Percentiles rank a stretch among this genome's conserved stretches.
Conservation (phyloP, 495 filamentous ascomycete species). For the Trichoderma gamsii region DNA sequence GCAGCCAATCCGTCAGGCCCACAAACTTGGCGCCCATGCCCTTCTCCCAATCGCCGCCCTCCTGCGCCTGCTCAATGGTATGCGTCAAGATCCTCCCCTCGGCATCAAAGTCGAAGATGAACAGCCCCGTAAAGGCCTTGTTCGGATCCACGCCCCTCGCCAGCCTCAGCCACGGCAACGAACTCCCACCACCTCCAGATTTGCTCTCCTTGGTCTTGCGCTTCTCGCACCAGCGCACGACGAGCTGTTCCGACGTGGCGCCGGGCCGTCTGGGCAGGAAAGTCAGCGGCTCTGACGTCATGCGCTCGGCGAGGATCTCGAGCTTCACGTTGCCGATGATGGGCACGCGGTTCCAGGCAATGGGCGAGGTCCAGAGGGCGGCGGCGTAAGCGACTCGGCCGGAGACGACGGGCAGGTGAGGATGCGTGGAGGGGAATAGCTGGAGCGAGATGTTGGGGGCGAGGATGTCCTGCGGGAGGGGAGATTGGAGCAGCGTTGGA, state of each 20-base stretch:
- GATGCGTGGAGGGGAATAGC: conserved; percentile 94
- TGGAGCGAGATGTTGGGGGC: conserved; percentile 85
- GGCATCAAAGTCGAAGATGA: conserved; percentile 92
- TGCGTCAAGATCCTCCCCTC: conserved; percentile 78
- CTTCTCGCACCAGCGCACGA: conserved; percentile 74
- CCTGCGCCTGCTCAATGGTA: conserved; percentile 89
- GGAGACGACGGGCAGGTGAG: conserved; percentile 84
- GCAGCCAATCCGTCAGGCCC: conserved; percentile 80
- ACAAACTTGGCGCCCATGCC: conserved; percentile 64
- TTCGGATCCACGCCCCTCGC: conserved; percentile 23
- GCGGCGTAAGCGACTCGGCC: conserved; percentile 87
- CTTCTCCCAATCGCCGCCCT: conserved; percentile 59
- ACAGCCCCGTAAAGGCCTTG: conserved; percentile 72
- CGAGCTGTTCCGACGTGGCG: conserved; percentile 63
- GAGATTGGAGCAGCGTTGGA: conserved; percentile 76
- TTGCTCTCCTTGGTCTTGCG: conserved; percentile 30
- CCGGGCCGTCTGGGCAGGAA: conserved; percentile 30
- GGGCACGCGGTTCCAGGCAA: conserved; percentile 91
- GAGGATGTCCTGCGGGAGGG: conserved; percentile 78
- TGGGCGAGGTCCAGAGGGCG: conserved; percentile 87
- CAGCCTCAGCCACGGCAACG: conserved; percentile 18
- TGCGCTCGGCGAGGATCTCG: conserved; percentile 79
- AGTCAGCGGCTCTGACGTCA: conserved; percentile 50
- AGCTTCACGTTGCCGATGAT: conserved; percentile 83
- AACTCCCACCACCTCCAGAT: conserved; percentile 19